Evolutionary conservation across 2,329 filamentous ascomycete species (phyloP).

Genomic region (Aspergillus jensenii): DNA sequence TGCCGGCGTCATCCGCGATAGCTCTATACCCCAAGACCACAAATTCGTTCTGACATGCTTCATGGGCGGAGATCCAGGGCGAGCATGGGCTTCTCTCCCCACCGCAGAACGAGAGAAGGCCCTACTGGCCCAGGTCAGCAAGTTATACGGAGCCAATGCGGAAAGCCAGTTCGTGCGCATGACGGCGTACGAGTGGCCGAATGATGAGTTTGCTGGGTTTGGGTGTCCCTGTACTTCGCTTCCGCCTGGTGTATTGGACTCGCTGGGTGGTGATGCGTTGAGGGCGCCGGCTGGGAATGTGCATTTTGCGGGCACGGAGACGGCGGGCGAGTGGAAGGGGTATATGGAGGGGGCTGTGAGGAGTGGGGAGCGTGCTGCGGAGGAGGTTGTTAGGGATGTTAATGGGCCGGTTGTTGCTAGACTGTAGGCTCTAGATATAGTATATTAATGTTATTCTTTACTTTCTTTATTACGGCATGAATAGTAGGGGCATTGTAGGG

Average conservation of each 20-base stretch:
- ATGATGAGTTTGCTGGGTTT: conserved; percentile 38
- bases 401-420: no score
- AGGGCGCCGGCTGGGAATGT: conserved; percentile 41
- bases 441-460: no score
- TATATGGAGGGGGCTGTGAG: conserved; percentile 60
- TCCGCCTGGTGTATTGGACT: conserved; percentile 39
- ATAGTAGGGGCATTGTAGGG: no score
- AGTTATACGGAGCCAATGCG: conserved; percentile 12
- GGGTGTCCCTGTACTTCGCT: conserved; percentile 44
- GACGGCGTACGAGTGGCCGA: conserved; percentile 39
- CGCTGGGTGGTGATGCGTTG: conserved; percentile 31
- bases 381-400: conserved; percentile 40
- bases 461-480: no score
- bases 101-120: conserved; percentile 4
- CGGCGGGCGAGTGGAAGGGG: conserved; percentile 53
- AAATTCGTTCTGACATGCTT: conserved; percentile 43
- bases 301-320: conserved; percentile 59
- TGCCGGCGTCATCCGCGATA: conserved; percentile 48
- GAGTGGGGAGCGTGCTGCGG: conserved; percentile 50
- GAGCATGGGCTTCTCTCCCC: conserved; percentile 27
- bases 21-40: conserved; percentile 25
- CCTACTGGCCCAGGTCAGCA: conserved; percentile 16
- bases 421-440: no score
- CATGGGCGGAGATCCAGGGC: conserved; percentile 38
- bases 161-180: conserved; percentile 29